phyloP scores from a whole-genome alignment of 2,329 filamentous ascomycete species.

The Aspergillus flavus region DNA sequence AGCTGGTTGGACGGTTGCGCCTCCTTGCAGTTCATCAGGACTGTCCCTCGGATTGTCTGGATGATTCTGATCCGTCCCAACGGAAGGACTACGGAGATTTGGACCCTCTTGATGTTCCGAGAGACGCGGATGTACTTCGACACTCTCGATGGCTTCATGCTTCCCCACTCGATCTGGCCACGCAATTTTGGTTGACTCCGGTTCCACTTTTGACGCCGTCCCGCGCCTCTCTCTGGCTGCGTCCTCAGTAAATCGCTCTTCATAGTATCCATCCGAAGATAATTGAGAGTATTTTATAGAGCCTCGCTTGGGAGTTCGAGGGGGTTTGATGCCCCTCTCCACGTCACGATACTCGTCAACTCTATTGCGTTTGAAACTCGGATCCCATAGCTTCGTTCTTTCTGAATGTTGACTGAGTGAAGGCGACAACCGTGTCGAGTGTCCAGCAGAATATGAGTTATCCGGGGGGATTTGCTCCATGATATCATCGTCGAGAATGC shows the following conservation, averaged over 20 bases:
- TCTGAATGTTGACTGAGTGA: constrained; percentile 21
- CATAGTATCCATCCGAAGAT: constrained; percentile 16
- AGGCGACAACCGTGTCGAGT: constrained; percentile 23
- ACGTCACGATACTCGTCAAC: constrained; percentile 25
- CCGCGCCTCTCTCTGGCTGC: constrained; percentile 29
- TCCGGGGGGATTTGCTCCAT: constrained; percentile 9
- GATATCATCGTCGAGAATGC: constrained; percentile 25
- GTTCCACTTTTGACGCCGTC: constrained; percentile 4
- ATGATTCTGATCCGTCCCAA: constrained; percentile 6
- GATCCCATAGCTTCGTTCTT: constrained; percentile 6
- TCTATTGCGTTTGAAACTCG: background rate
- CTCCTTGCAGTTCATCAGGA: constrained; percentile 45
- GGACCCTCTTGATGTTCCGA: background rate
- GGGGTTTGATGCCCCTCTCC: constrained; percentile 20
- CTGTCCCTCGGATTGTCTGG: constrained; percentile 34
- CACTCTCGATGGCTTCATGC: constrained; percentile 15
- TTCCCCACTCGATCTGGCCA: constrained; percentile 6
- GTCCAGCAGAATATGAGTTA: constrained; percentile 10
- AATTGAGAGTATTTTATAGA: constrained; percentile 9
- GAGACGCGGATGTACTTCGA: constrained; percentile 18
- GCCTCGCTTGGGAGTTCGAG: constrained; percentile 9
- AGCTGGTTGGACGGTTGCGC: constrained; percentile 30
- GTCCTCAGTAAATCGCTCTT: constrained; percentile 28
- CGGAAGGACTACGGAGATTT: background rate
- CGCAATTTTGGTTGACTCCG: background rate